Conservation (phyloP, 2,329 filamentous ascomycete species). For the Venturia aucupariae region DNA sequence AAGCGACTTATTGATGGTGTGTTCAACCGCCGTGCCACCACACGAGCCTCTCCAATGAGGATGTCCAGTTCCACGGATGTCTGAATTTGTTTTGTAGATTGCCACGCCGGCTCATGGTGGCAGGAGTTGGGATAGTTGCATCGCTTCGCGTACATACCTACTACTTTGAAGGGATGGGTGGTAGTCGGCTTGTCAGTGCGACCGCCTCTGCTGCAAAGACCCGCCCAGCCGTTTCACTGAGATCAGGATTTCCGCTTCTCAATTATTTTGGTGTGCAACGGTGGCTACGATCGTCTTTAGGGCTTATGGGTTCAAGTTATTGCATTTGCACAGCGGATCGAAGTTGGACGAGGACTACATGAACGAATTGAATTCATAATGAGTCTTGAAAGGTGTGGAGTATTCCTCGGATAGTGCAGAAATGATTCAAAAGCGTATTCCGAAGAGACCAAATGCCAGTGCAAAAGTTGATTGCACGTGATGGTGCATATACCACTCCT, state of each 20-base stretch:
- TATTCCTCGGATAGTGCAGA: too few relatives aligned
- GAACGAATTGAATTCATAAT: not conserved
- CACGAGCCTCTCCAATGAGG: not conserved
- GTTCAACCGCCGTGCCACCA: slow-evolving; percentile 34
- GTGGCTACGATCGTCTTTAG: too few relatives aligned
- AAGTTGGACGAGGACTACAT: too few relatives aligned
- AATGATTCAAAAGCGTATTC: too few relatives aligned
- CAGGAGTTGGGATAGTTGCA: not conserved
- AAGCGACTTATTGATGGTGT: slow-evolving; percentile 55
- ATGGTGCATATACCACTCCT: too few relatives aligned
- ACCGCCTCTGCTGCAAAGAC: not conserved
- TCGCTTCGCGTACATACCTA: not conserved
- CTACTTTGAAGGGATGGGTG: not conserved
- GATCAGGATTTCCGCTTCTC: not conserved
- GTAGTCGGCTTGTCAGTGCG: not conserved
- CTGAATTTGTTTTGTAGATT: not conserved
- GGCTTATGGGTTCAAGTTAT: too few relatives aligned
- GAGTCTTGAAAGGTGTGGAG: too few relatives aligned
- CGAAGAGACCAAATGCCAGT: too few relatives aligned
- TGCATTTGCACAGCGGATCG: not conserved
- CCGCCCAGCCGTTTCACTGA: not conserved
- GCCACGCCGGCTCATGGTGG: not conserved
- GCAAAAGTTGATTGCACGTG: too few relatives aligned
- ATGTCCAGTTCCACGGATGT: not conserved
- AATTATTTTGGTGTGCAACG: not conserved